Percentiles rank a stretch among this genome's conserved stretches.
Evolutionary conservation across 106 monocot genomes (phyloP).

Genomic region (Apostasia shenzhenica): DNA sequence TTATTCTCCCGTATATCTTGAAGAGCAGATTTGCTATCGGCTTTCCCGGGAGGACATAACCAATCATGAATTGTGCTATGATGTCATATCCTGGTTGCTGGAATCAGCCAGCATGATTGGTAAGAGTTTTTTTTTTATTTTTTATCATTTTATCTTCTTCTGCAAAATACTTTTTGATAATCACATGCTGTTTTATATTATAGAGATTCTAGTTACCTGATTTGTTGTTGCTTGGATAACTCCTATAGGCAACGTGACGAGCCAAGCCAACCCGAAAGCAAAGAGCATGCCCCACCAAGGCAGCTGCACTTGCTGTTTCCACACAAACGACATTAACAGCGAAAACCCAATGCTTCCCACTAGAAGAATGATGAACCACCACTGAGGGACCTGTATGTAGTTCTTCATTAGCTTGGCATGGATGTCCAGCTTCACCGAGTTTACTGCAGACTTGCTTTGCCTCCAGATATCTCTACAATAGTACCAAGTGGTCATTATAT

Average conservation of each 20-base stretch:
- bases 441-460: slow-evolving; percentile 71
- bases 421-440: slow-evolving; percentile 45
- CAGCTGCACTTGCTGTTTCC: slow-evolving; percentile 79
- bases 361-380: slow-evolving; percentile 77
- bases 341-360: slow-evolving; percentile 53
- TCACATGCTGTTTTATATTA: neutral
- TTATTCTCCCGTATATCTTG: slow-evolving; percentile 85
- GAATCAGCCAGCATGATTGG: neutral
- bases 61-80: slow-evolving; percentile 87
- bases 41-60: slow-evolving; percentile 75
- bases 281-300: slow-evolving; percentile 96
- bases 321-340: slow-evolving; percentile 61
- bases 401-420: slow-evolving; percentile 77
- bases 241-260: slow-evolving; percentile 85
- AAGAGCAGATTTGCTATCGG: slow-evolving; percentile 84
- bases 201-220: slow-evolving; percentile 38
- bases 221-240: slow-evolving; percentile 93
- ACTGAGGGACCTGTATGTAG: slow-evolving; percentile 83
- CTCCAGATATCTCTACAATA: slow-evolving; percentile 76
- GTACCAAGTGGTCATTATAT: neutral
- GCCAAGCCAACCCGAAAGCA: slow-evolving; percentile 68
- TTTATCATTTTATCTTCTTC: neutral
- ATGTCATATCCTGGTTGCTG: slow-evolving; percentile 97
- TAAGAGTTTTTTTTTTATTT: neutral
- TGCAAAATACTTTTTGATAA: too few relatives aligned